Conservation (phyloP, 2,329 filamentous ascomycete species). For the Chalara sp. region DNA sequence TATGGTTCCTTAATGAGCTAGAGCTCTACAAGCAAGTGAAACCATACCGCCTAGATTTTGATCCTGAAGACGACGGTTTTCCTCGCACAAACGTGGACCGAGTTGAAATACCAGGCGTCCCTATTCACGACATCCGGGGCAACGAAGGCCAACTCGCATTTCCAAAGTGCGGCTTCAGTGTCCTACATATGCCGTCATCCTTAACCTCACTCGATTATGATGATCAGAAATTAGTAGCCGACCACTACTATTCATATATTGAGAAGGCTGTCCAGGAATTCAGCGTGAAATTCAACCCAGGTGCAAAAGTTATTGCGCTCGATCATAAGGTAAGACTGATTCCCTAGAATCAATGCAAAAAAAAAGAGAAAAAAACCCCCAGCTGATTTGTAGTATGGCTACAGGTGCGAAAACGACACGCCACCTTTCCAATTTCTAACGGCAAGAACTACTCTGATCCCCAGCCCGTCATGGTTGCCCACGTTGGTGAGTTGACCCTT, state of each 20-base stretch:
- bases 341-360: no score
- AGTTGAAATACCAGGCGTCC: neutral
- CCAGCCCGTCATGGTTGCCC: slow-evolving; percentile 1
- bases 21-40: neutral
- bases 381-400: neutral
- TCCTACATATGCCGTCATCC: neutral
- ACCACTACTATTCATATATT: slow-evolving; percentile 1
- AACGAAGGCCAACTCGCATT: neutral
- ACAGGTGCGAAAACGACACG: slow-evolving; percentile 1
- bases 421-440: slow-evolving; percentile 5
- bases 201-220: slow-evolving; percentile 1
- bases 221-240: neutral
- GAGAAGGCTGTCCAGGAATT: neutral
- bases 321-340: no score
- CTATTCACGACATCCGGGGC: slow-evolving; percentile 1
- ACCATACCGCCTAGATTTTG: slow-evolving; percentile 2
- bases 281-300: neutral
- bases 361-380: no score
- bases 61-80: neutral
- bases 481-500: slow-evolving; percentile 1
- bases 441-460: slow-evolving; percentile 2
- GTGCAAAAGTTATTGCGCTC: no score
- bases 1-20: no score
- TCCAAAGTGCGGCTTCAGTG: neutral
- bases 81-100: neutral